Evolutionary conservation across 1,139 yeast genomes (phyloP).

Genomic region (Saccharomycopsis hybrid): DNA sequence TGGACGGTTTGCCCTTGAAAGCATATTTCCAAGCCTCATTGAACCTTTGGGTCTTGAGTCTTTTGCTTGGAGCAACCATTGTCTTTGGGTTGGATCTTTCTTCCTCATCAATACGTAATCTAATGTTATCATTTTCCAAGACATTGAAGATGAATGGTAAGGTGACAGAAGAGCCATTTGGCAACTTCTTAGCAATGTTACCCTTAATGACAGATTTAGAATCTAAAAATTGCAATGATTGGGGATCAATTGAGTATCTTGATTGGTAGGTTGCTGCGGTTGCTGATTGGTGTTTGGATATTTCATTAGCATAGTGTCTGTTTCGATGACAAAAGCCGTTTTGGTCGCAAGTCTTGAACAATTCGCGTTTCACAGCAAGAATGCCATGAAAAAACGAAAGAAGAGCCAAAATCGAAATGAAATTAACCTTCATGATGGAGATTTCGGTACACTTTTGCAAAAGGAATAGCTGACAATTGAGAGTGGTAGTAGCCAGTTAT

Average conservation of each 20-base stretch:
- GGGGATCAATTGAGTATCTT: conserved; percentile 49
- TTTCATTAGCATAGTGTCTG: conserved; percentile 55
- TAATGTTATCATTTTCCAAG: conserved; percentile 46
- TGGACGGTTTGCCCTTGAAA: conserved; percentile 32
- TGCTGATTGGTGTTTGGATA: conserved; percentile 28
- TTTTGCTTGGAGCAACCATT: conserved; percentile 29
- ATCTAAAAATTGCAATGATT: conserved; percentile 32
- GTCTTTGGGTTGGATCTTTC: conserved; percentile 30
- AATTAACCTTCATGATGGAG: background rate
- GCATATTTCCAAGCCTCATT: conserved; percentile 60
- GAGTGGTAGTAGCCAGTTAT: no score
- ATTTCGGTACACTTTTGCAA: no score
- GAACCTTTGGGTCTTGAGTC: conserved; percentile 42
- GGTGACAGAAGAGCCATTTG: conserved; percentile 28
- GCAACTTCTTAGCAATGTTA: conserved; percentile 36
- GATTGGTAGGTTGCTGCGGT: conserved; percentile 29
- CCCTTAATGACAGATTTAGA: conserved; percentile 34
- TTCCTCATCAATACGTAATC: conserved; percentile 62
- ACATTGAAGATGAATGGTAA: conserved; percentile 55
- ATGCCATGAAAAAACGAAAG: background rate
- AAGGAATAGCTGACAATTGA: no score
- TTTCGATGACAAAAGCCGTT: conserved; percentile 86
- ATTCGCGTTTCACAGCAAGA: conserved; percentile 56
- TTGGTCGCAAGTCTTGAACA: conserved; percentile 75
- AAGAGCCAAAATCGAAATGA: background rate